Base-by-base conservation (phyloP, 169 alveolate genomes). In the Eimeria sp. region DNA sequence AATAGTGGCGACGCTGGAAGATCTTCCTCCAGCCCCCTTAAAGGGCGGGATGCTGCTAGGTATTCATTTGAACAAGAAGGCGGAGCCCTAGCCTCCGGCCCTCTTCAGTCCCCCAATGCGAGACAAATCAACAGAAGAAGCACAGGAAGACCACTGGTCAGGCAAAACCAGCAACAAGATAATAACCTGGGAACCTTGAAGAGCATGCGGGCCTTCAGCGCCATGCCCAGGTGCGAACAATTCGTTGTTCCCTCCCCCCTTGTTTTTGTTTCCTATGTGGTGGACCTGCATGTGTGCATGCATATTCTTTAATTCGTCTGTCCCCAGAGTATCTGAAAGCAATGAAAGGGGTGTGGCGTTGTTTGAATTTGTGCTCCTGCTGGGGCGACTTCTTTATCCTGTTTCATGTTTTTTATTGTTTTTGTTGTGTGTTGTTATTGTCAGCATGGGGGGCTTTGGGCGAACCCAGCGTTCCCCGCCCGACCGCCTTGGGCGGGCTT, bases 161-260 rank as follows among this genome's bases (percentile, higher is more conserved):
- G 66, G 62, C 58, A 8, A 77, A 23, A 23, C 25, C 66, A 40
- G 20, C 87, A 85, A 11, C 91, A 13, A 46, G 68, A 33, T 23
- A 56, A 18, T 20, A 58, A 49, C 43, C 43, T 58, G 8, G 6
- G 82, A 33, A 62, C 58, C 2, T 8, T 37, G 49, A 4, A 43
- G 49, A 56, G 80, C 76, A 43, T 23, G 60, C 78, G 91, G 62
- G 91, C 91, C 49, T 85, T 62, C 37, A 85, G 76, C 43, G 76
- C 91, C 6, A 85, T 62, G 91, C 80, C 91, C 60, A 62, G 91
- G 91, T 85, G 78, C 9, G 91, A 54, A 16, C 27, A 33, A 4
- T 72, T 72, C 52, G 2, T 71, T 14, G 6, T 16, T 72, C 27
- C 16, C 52, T 6, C 27, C 13, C 0, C 64, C 43, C 20, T 46